Evolutionary conservation across 768 basidiomycete genomes (phyloP).

Genomic region (Daedaleopsis sinensis): DNA sequence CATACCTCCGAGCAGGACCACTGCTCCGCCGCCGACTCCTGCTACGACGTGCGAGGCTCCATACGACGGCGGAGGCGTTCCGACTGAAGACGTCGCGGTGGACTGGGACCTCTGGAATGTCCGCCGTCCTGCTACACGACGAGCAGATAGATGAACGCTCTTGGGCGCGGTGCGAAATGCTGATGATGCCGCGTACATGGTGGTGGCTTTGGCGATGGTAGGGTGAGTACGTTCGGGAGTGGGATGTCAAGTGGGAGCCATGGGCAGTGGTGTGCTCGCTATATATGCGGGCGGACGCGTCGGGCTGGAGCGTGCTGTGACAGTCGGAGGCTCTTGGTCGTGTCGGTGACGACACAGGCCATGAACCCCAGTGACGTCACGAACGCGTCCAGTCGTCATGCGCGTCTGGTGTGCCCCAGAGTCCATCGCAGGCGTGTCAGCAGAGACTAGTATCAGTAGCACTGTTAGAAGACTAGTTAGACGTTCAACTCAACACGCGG

Average conservation of each 20-base stretch:
- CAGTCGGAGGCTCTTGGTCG: no score
- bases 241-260: no score
- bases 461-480: no score
- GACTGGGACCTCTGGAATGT: slow-evolving; percentile 29
- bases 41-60: slow-evolving; percentile 29
- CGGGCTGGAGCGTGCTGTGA: not conserved
- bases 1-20: slow-evolving; percentile 34
- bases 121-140: slow-evolving; percentile 23
- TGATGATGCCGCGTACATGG: slow-evolving; percentile 12
- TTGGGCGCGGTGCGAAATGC: slow-evolving; percentile 7
- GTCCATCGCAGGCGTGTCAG: no score
- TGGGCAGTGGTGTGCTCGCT: not conserved
- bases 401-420: no score
- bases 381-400: not conserved
- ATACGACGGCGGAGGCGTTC: slow-evolving; percentile 2
- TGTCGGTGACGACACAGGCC: slow-evolving; percentile 11
- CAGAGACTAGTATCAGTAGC: no score
- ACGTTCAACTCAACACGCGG: no score
- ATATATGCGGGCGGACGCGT: slow-evolving; percentile 11
- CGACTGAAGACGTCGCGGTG: not conserved
- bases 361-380: slow-evolving; percentile 15
- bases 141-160: slow-evolving; percentile 11
- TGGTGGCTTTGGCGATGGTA: not conserved
- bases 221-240: not conserved
- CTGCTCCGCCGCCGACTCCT: slow-evolving; percentile 34